These are phyloP conservation scores for Cladosporium austrohemisphaericum DNA, from an alignment of 2,329 filamentous ascomycete genomes.

Conservation along the genomic window DNA sequence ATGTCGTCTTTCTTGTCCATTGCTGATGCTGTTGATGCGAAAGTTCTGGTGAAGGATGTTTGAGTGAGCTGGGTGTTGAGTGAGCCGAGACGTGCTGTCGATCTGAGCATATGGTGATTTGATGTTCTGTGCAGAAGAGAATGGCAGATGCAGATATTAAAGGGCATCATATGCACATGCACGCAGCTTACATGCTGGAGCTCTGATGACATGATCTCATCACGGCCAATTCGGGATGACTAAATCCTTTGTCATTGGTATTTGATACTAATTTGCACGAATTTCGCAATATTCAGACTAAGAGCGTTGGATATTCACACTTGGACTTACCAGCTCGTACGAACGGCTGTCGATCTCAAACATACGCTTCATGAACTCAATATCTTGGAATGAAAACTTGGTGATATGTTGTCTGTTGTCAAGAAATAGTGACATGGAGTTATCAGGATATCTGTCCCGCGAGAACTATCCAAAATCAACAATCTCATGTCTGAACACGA, in stretches of 20 bases:
- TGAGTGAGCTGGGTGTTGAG: neutral
- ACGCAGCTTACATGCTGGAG: neutral
- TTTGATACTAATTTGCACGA: neutral
- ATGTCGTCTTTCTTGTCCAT: conserved; percentile 10
- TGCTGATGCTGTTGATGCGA: conserved; percentile 3
- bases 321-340: no score
- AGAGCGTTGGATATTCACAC: no score
- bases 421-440: no score
- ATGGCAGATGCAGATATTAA: neutral
- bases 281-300: no score
- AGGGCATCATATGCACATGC: neutral
- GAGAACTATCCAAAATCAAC: no score
- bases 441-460: no score
- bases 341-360: no score
- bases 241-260: conserved; percentile 1
- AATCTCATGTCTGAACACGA: conserved; percentile 16
- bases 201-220: conserved; percentile 7
- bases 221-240: neutral
- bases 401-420: no score
- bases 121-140: neutral
- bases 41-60: neutral
- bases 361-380: no score
- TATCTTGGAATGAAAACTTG: no score
- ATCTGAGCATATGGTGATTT: conserved; percentile 7
- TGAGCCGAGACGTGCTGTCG: conserved; percentile 1